Evolutionary conservation across 1,139 yeast species (phyloP).

Genomic region (Hansenula sp.): DNA sequence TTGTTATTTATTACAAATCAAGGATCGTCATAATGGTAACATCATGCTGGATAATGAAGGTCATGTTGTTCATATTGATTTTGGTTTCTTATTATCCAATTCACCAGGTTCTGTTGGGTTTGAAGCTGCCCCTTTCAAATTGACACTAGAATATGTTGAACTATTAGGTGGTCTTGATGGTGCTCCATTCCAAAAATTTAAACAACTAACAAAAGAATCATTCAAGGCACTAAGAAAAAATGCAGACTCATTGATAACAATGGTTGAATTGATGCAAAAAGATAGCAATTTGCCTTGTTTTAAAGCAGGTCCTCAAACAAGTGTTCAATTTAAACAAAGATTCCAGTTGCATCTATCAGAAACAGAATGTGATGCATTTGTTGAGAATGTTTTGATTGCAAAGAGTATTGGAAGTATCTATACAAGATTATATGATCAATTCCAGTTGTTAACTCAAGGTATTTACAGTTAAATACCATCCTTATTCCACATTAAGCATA

Average conservation of each 20-base stretch:
- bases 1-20: slow-evolving; percentile 84
- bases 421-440: slow-evolving; percentile 90
- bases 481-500: too few species aligned
- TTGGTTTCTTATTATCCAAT: slow-evolving; percentile 87
- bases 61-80: slow-evolving; percentile 91
- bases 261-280: slow-evolving; percentile 91
- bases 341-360: slow-evolving; percentile 74
- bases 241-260: slow-evolving; percentile 65
- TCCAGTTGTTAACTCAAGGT: slow-evolving; percentile 91
- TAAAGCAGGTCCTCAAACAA: slow-evolving; percentile 79
- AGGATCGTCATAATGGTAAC: slow-evolving; percentile 95
- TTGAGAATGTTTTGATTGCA: slow-evolving; percentile 66
- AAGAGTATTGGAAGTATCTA: slow-evolving; percentile 86
- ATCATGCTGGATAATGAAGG: slow-evolving; percentile 93
- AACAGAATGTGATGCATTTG: slow-evolving; percentile 69
- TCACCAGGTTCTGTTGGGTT: slow-evolving; percentile 96
- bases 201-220: slow-evolving; percentile 59
- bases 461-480: slow-evolving; percentile 69
- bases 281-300: slow-evolving; percentile 91
- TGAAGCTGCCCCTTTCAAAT: slow-evolving; percentile 94
- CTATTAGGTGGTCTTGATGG: slow-evolving; percentile 75
- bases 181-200: slow-evolving; percentile 53
- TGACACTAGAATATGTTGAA: slow-evolving; percentile 84
- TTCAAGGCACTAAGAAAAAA: slow-evolving; percentile 69
- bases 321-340: slow-evolving; percentile 71